phyloP scores from a whole-genome alignment of 139 green algal species.

The Coelastrella sp. region DNA sequence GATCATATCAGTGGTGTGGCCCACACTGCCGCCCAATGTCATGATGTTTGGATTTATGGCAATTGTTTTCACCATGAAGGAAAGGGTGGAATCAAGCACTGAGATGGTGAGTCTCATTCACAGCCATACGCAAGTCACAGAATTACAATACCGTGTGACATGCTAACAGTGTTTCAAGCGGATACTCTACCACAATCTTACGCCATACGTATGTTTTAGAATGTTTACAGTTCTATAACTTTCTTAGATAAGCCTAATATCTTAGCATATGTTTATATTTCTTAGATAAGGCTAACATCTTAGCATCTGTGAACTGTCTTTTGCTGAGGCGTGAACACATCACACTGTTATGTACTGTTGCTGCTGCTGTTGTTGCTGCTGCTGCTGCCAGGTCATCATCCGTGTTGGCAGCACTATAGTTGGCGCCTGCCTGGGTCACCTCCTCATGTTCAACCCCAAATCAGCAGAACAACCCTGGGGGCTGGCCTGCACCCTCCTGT shows the following conservation, averaged over 20 bases:
- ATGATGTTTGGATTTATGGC: conserved; percentile 47
- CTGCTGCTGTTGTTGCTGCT: background rate
- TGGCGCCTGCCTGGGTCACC: conserved; percentile 12
- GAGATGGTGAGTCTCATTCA: conserved; percentile 29
- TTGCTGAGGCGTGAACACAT: background rate
- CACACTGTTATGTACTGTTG: background rate
- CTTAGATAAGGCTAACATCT: no score
- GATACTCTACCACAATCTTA: no score
- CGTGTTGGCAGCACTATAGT: conserved; percentile 16
- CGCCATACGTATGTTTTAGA: background rate
- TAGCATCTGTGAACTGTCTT: background rate
- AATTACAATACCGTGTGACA: no score
- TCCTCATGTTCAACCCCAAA: conserved; percentile 11
- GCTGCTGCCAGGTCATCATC: conserved; percentile 36
- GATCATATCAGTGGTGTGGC: background rate
- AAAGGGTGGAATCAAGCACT: conserved; percentile 38
- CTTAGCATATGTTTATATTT: no score
- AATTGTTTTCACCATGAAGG: conserved; percentile 38
- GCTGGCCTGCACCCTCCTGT: background rate
- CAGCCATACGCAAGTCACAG: no score
- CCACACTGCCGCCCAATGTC: background rate
- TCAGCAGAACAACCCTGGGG: conserved; percentile 7
- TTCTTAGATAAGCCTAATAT: no score
- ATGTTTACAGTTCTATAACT: background rate
- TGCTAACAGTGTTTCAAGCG: no score